Percentiles rank a stretch among this genome's conserved stretches.
phyloP scores from a whole-genome alignment of 208 protist genomes.

The Wallacemonas sp. region DNA sequence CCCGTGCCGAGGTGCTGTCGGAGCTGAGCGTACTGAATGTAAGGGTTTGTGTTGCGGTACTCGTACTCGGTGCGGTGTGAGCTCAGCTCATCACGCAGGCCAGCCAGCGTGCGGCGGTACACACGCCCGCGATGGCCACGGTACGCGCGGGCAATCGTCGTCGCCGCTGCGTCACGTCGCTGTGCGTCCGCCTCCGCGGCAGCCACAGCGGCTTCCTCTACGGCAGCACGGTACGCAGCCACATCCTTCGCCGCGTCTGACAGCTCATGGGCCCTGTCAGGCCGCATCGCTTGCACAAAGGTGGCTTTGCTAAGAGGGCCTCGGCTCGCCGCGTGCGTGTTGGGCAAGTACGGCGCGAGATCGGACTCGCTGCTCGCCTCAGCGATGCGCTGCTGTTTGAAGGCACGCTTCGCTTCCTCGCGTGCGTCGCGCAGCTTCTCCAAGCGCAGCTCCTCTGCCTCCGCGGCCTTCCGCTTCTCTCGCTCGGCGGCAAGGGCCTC shows the following conservation, averaged over 20 bases:
- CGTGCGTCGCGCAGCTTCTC: slow-evolving; percentile 25
- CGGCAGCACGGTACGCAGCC: not conserved
- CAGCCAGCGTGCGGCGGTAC: slow-evolving; percentile 20
- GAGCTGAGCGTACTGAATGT: slow-evolving; percentile 4
- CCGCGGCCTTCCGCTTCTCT: slow-evolving; percentile 15
- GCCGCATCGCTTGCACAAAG: slow-evolving; percentile 3
- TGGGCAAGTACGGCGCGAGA: slow-evolving; percentile 25
- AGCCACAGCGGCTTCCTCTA: not conserved
- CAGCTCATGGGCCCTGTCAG: not conserved
- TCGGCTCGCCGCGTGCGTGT: not conserved
- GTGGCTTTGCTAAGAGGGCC: slow-evolving; percentile 5
- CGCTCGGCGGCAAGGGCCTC: slow-evolving; percentile 26
- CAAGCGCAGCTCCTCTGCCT: slow-evolving; percentile 24
- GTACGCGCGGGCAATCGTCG: slow-evolving; percentile 5
- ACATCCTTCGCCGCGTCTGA: slow-evolving; percentile 5
- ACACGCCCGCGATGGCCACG: slow-evolving; percentile 12
- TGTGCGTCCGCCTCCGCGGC: not conserved
- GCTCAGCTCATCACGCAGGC: slow-evolving; percentile 24
- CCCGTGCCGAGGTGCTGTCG: slow-evolving; percentile 6
- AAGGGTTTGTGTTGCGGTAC: slow-evolving; percentile 9
- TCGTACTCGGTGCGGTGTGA: slow-evolving; percentile 21
- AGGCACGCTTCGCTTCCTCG: slow-evolving; percentile 31
- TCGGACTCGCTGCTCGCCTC: slow-evolving; percentile 33
- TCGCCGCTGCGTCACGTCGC: not conserved
- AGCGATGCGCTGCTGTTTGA: slow-evolving; percentile 51